Evolutionary conservation across 2,329 filamentous ascomycete genomes (phyloP).

Genomic region (Cladosporium sp.): DNA sequence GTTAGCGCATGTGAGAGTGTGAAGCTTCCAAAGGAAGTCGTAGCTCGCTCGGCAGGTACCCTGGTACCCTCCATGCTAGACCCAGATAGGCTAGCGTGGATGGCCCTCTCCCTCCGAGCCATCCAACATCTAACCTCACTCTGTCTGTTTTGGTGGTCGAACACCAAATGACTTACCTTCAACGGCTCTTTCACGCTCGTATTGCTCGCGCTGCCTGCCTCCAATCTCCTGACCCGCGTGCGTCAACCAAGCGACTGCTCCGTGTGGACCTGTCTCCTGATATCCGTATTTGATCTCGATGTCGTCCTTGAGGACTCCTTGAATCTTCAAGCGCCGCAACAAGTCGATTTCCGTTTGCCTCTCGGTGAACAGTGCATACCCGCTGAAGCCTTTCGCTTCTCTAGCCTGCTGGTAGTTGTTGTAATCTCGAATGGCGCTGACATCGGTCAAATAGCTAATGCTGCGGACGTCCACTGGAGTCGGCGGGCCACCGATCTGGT

Average conservation of each 20-base stretch:
- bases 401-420: constrained; percentile 11
- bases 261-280: constrained; percentile 8
- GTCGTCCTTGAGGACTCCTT: constrained; percentile 4
- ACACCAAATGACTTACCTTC: not conserved
- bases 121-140: constrained; percentile 7
- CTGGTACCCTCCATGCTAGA: no score
- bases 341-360: not conserved
- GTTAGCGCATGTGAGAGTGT: constrained; percentile 10
- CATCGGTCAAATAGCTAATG: not conserved
- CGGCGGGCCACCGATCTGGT: not conserved
- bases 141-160: not conserved
- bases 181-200: constrained; percentile 3
- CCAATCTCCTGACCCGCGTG: constrained; percentile 13
- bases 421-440: constrained; percentile 4
- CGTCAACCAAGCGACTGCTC: constrained; percentile 8
- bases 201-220: constrained; percentile 3
- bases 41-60: constrained; percentile 3
- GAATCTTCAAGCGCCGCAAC: not conserved
- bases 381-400: constrained; percentile 12
- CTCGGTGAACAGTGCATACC: constrained; percentile 3
- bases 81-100: not conserved
- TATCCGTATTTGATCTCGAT: constrained; percentile 12
- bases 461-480: not conserved
- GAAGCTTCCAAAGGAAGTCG: constrained; percentile 1
- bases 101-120: no score